Base-by-base conservation (phyloP, 305 asterid genomes). In the Petunia hybrid region DNA sequence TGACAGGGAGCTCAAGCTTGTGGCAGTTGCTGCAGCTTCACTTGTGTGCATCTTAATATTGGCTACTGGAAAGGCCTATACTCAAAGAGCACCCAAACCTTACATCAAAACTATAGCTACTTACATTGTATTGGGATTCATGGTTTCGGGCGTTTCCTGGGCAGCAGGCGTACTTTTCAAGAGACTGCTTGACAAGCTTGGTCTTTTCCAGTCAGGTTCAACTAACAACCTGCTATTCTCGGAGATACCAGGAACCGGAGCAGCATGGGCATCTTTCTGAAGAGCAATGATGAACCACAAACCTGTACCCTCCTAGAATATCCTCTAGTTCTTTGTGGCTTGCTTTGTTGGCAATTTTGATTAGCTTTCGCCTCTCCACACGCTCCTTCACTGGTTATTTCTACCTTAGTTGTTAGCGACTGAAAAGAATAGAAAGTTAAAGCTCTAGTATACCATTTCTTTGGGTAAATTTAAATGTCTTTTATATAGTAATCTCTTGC, bases 1-100 rank as follows among this genome's bases (percentile, higher is more conserved):
- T 12, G 92, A 92, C 88, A 87, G 76, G 80, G 93, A 91, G 16
- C 82, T 91, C 76, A 95, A 95, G 92, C 91, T 95, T 16, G 67
- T 89, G 39, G 89, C 86, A 59, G 89, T 86, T 74, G 91, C 88
- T 6, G 91, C 92, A 14, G 88, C 93, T 79, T 89, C 97, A 36
- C 87, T 95, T 14, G 5, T 88, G 3, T 91, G 97, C 90, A 89
- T 91, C 80, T 46, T 87, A 43, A 14, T 82, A 39, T 92, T 95
- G 53, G 91, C 97, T 0, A 73, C 80, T 12, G 97, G 90, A 46
- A 89, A 89, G 85, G 98, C 89, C 42, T 89, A 85, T 38, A 88
- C 87, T 45, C 88, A 80, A 65, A 88, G 83, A 79, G 91, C 87
- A 76, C 98, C 92, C 6, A 92, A 86, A 82, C 85, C 88, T 31